Evolutionary conservation across 805 yeast genomes (phyloP).

Genomic region (Candida sithepensis): DNA sequence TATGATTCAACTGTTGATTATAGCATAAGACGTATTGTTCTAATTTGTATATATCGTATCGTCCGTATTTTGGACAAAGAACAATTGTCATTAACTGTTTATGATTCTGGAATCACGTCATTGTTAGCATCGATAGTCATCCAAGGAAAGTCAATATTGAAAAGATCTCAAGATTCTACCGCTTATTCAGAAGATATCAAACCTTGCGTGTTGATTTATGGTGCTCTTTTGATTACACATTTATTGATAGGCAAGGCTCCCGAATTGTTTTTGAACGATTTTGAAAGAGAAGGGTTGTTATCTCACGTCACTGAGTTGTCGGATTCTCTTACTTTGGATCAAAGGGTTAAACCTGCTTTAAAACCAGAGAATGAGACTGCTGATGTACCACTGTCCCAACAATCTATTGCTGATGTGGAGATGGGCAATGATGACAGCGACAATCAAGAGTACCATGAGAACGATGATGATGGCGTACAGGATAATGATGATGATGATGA

Average conservation of each 20-base stretch:
- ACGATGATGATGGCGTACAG: conserved; percentile 14
- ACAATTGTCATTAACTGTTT: conserved; percentile 31
- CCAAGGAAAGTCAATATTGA: conserved; percentile 40
- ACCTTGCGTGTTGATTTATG: conserved; percentile 42
- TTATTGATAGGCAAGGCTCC: conserved; percentile 43
- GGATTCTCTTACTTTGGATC: conserved; percentile 20
- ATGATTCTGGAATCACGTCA: conserved; percentile 38
- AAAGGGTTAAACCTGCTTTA: conserved; percentile 5
- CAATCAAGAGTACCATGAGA: conserved; percentile 12
- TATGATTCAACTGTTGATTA: conserved; percentile 73
- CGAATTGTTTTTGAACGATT: conserved; percentile 39
- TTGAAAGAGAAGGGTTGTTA: conserved; percentile 73
- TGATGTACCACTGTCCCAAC: background rate
- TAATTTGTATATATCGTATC: conserved; percentile 52
- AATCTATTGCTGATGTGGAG: conserved; percentile 3
- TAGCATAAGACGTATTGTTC: conserved; percentile 53
- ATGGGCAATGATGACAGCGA: conserved; percentile 8
- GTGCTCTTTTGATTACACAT: conserved; percentile 47
- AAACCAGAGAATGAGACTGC: conserved; percentile 5
- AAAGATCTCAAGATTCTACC: conserved; percentile 8
- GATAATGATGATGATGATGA: conserved; percentile 18
- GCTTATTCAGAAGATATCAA: conserved; percentile 20
- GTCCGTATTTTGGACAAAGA: conserved; percentile 36
- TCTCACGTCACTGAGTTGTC: conserved; percentile 42
- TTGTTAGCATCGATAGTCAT: conserved; percentile 59